These are phyloP conservation scores for Excoecaria agallocha DNA, from an alignment of 345 rosid genomes.

Conservation along the genomic window DNA sequence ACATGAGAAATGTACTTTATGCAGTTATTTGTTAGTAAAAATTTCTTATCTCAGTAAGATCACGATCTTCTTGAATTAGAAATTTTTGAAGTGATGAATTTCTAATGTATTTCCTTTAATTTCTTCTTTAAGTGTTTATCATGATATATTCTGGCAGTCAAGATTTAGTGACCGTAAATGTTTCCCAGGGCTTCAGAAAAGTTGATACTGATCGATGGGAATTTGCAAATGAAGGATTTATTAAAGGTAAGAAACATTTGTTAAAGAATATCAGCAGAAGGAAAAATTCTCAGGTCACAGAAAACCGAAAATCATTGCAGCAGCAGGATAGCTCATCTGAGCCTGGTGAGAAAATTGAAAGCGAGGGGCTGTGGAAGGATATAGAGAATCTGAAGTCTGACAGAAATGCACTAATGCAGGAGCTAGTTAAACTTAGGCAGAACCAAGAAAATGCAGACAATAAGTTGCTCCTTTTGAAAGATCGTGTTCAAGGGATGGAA, in stretches of 20 bases:
- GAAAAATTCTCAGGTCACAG: conserved; percentile 58
- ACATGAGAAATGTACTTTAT: neutral
- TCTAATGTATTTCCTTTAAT: too few species aligned
- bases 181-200: conserved; percentile 82
- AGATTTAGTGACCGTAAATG: conserved; percentile 3
- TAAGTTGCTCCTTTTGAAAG: conserved; percentile 59
- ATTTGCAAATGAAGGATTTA: conserved; percentile 81
- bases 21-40: neutral
- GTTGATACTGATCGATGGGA: conserved; percentile 83
- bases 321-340: conserved; percentile 32
- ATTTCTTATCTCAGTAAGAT: neutral
- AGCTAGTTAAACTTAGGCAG: conserved; percentile 67
- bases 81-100: too few species aligned
- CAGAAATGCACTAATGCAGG: conserved; percentile 61
- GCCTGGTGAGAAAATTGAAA: conserved; percentile 33
- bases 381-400: conserved; percentile 76
- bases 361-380: conserved; percentile 56
- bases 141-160: neutral
- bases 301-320: conserved; percentile 39
- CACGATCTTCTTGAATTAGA: neutral
- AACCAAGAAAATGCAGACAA: conserved; percentile 66
- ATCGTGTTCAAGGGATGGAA: conserved; percentile 84
- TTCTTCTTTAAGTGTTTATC: too few species aligned
- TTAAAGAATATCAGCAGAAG: conserved; percentile 62
- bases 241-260: conserved; percentile 67